These are phyloP conservation scores for Eimeria maxima DNA, from an alignment of 169 alveolate genomes.

Conservation along the genomic window DNA sequence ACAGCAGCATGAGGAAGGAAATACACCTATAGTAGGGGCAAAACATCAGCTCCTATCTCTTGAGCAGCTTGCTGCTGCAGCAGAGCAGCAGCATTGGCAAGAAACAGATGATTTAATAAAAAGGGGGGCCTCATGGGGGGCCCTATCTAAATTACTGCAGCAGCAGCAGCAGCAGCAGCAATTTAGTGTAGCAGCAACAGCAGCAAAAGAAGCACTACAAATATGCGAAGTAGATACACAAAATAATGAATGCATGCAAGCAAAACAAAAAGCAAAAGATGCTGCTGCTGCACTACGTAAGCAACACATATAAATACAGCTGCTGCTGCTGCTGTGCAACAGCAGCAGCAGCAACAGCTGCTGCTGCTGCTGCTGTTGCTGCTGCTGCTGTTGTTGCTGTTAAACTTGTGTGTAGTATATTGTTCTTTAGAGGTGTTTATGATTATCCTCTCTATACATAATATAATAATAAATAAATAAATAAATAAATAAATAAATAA, in stretches of 20 bases:
- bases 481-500: no score
- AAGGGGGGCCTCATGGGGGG: constrained; percentile 21
- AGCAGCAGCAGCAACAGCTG: not conserved
- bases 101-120: not conserved
- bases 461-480: no score
- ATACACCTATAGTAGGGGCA: not conserved
- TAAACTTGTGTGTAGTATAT: not conserved
- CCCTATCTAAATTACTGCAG: not conserved
- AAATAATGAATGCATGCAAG: not conserved
- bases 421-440: no score
- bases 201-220: not conserved
- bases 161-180: constrained; percentile 30
- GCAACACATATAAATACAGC: not conserved
- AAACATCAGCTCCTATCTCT: not conserved
- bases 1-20: not conserved
- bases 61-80: not conserved
- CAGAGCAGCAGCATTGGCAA: not conserved
- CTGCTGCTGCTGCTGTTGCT: not conserved
- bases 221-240: not conserved
- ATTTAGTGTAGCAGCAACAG: not conserved
- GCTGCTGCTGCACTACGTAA: constrained; percentile 8
- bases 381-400: not conserved
- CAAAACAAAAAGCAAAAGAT: not conserved
- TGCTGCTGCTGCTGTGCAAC: no score
- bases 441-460: no score